Percentiles rank a stretch among this genome's conserved stretches.
phyloP scores from a whole-genome alignment of 495 filamentous ascomycete genomes.

The Penicillium paradoxum region DNA sequence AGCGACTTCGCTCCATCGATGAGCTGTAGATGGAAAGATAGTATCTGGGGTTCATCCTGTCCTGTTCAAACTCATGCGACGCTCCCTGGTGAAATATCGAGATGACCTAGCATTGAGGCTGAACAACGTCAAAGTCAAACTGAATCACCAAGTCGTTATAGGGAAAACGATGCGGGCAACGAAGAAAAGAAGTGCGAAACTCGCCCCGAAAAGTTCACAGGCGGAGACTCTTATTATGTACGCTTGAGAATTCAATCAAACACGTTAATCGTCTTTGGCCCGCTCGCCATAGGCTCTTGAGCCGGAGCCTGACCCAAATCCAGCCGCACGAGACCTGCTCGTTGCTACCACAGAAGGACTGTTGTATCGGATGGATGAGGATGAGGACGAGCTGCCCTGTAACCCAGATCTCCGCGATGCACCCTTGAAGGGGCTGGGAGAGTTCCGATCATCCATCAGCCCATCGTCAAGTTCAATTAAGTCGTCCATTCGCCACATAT shows the following conservation, averaged over 20 bases:
- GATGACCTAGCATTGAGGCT: background rate
- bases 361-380: constrained; percentile 22
- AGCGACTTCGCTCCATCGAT: background rate
- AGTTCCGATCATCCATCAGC: constrained; percentile 28
- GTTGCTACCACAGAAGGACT: constrained; percentile 30
- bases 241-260: constrained; percentile 15
- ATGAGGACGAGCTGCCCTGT: constrained; percentile 17
- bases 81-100: background rate
- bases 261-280: constrained; percentile 30
- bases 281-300: constrained; percentile 18
- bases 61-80: background rate
- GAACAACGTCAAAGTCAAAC: background rate
- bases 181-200: constrained; percentile 12
- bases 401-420: constrained; percentile 18
- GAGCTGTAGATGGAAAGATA: background rate
- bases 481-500: constrained; percentile 52
- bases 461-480: constrained; percentile 80
- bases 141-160: constrained; percentile 20
- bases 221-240: constrained; percentile 26
- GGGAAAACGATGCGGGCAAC: constrained; percentile 5
- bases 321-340: constrained; percentile 40
- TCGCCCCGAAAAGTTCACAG: constrained; percentile 11
- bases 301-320: constrained; percentile 7
- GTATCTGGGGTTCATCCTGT: background rate
- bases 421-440: constrained; percentile 19